These are phyloP conservation scores for Penicillium janthinellum DNA, from an alignment of 2,329 filamentous ascomycete species.

Conservation along the genomic window DNA sequence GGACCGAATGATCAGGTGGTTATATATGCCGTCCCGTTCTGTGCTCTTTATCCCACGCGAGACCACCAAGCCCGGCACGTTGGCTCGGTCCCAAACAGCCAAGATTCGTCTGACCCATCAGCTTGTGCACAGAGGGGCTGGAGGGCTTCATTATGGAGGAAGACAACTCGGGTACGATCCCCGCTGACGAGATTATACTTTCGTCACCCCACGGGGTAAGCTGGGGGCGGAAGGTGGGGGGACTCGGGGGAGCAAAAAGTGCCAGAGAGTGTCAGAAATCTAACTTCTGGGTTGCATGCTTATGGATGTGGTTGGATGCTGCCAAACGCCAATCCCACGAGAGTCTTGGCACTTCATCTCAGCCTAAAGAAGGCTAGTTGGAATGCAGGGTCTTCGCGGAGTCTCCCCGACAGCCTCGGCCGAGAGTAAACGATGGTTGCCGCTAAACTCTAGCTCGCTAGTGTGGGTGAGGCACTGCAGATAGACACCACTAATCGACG, in stretches of 20 bases:
- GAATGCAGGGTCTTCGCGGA: slow-evolving; percentile 11
- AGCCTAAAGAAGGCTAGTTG: slow-evolving; percentile 6
- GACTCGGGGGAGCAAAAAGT: background rate
- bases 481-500: background rate
- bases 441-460: background rate
- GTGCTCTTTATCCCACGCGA: background rate
- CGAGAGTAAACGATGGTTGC: slow-evolving; percentile 5
- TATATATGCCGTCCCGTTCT: slow-evolving; percentile 8
- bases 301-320: background rate
- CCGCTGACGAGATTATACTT: slow-evolving; percentile 13
- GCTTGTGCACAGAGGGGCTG: background rate
- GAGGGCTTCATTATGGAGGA: background rate
- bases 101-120: background rate
- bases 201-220: slow-evolving; percentile 15
- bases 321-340: background rate
- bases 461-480: no score
- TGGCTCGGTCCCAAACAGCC: background rate
- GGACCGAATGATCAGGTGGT: slow-evolving; percentile 4
- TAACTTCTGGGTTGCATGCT: background rate
- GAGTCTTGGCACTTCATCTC: slow-evolving; percentile 9
- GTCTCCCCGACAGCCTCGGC: slow-evolving; percentile 15
- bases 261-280: background rate
- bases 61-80: background rate
- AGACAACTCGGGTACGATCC: slow-evolving; percentile 12
- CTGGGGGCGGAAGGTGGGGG: background rate